Evolutionary conservation across 371 early-diverging fungal species (phyloP), one percentile per base, ranked within the genome.

Genomic region (Capillidium rhysosporum): DNA sequence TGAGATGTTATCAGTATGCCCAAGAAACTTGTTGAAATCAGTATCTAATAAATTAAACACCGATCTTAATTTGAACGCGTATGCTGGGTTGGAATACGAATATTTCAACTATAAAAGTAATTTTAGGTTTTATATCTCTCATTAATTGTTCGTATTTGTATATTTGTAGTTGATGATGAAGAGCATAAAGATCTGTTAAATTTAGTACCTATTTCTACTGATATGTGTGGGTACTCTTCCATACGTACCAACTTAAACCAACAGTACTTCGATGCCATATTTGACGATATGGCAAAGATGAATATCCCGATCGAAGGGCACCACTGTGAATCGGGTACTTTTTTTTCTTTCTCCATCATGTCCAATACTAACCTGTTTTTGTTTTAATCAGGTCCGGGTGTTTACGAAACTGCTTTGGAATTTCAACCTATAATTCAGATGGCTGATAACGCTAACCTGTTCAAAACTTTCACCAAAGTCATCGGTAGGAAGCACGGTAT

Each of bases 161-260:
- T 12, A 34, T 4, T 34, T 7, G 12, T 7, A 4, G 12, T 7
- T 7, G 34, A 34, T 34, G 34, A 34, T 34, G 12, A 34, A 34
- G 34, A 4, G 7, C 4, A 34, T 4, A 34, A 34, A 4, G 12
- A 34, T 7, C 34, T 34, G 12, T 34, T 34, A 12, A 12, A 34
- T 34, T 12, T 34, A 34, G 12, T 12, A 4, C 34, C 34, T 7
- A 34, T 89, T 12, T 82, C 86, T 0, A 65, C 73, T 16, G 89
- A 85, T 14, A 86, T 83, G 82, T 83, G 80, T 63, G 87, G 87
- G n/a, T 86, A 85, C 58, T 80, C 82, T 2, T 55, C 84, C 14
- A 59, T 80, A n/a, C 77, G 89, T 10, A 82, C 89, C 0, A 47
- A 73, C 0, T 61, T 79, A 21, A 71, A 84, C 52, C 75, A 80